A percentile compares a stretch with the other conserved stretches of the same genome.
These are phyloP conservation scores for Flagelloscypha sp. DNA, from an alignment of 768 basidiomycete species.

Conservation along the genomic window DNA sequence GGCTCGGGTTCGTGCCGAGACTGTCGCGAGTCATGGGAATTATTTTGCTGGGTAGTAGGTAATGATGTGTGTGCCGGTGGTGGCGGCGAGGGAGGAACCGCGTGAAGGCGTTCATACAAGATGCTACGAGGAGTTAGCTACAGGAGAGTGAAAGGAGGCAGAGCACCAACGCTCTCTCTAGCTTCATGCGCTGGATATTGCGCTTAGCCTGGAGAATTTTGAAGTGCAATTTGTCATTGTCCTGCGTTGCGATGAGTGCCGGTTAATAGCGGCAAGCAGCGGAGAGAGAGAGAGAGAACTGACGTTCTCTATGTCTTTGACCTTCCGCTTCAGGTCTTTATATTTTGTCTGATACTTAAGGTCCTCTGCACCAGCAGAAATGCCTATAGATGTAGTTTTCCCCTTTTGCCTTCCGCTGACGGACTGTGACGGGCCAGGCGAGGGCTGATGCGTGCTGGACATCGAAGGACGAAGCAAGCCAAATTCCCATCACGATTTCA, in stretches of 20 bases:
- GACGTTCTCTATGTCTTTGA: conserved; percentile 78
- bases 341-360: conserved; percentile 84
- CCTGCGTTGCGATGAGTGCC: conserved; percentile 33
- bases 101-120: conserved; percentile 69
- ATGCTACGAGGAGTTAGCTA: conserved; percentile 35
- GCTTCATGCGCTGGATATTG: conserved; percentile 78
- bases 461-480: too few species aligned
- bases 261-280: conserved; percentile 11
- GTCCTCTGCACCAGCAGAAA: conserved; percentile 75
- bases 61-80: conserved; percentile 30
- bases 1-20: too few species aligned
- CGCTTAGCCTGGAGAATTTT: conserved; percentile 74
- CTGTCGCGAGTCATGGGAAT: too few species aligned
- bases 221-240: conserved; percentile 82
- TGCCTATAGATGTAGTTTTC: conserved; percentile 46
- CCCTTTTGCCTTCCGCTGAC: conserved; percentile 37
- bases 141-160: conserved; percentile 14
- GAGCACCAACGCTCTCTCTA: conserved; percentile 75
- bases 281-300: conserved; percentile 22
- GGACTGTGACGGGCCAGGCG: conserved; percentile 22
- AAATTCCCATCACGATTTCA: too few species aligned
- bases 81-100: conserved; percentile 49
- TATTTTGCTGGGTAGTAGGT: conserved; percentile 16
- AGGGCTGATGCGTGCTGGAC: too few species aligned
- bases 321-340: conserved; percentile 81